Percentiles rank a stretch among this genome's conserved stretches.
Evolutionary conservation across 2,329 filamentous ascomycete genomes (phyloP).

Genomic region (Geosmithia morbida): DNA sequence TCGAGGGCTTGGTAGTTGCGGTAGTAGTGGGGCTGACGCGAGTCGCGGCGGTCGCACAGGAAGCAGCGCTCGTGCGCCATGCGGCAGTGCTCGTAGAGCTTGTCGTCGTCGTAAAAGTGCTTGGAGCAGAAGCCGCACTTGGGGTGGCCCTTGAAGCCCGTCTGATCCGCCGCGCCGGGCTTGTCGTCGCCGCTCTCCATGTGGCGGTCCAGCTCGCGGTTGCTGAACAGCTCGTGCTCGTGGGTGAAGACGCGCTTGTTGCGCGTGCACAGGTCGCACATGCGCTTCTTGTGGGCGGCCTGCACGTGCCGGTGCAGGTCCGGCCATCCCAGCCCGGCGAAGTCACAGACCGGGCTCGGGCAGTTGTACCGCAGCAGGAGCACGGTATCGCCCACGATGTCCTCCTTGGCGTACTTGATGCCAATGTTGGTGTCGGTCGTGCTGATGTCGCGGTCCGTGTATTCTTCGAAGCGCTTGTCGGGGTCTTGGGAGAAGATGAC

Average conservation of each 20-base stretch:
- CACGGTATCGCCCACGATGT: constrained; percentile 84
- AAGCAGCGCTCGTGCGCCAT: constrained; percentile 93
- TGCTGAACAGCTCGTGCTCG: constrained; percentile 85
- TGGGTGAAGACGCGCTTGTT: constrained; percentile 99
- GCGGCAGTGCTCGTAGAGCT: constrained; percentile 84
- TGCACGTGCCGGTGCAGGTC: constrained; percentile 63
- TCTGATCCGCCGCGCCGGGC: constrained; percentile 81
- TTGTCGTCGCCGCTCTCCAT: constrained; percentile 85
- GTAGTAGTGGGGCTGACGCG: constrained; percentile 76
- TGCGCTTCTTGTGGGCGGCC: constrained; percentile 67
- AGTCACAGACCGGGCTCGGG: constrained; percentile 65
- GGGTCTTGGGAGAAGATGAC: constrained; percentile 88
- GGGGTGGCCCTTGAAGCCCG: constrained; percentile 90
- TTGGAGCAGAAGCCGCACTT: constrained; percentile 85
- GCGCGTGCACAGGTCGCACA: constrained; percentile 79
- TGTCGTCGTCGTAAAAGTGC: constrained; percentile 91
- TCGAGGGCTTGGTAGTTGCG: constrained; percentile 78
- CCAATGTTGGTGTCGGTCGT: constrained; percentile 75
- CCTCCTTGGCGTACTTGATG: constrained; percentile 76
- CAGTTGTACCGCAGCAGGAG: constrained; percentile 89
- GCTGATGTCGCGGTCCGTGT: constrained; percentile 55
- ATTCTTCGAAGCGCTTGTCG: constrained; percentile 76
- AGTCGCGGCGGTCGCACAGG: constrained; percentile 64
- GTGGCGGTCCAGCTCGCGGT: constrained; percentile 68
- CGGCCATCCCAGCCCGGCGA: constrained; percentile 56